A percentile compares a stretch with the other conserved stretches of the same genome.
phyloP scores from a whole-genome alignment of 768 basidiomycete species.

The Mrakia hoshinonis region DNA sequence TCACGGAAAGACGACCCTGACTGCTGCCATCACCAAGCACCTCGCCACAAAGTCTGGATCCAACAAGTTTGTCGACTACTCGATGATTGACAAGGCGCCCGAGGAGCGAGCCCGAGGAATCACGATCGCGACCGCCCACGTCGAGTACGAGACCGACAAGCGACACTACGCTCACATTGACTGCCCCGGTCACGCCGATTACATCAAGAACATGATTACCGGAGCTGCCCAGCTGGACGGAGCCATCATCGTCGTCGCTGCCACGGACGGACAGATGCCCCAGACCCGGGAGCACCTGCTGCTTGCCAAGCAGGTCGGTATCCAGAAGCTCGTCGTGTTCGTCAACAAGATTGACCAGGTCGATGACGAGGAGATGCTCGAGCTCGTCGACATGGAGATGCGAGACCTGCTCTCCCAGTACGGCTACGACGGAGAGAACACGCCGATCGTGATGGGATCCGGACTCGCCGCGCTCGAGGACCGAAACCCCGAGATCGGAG shows the following conservation, averaged over 20 bases:
- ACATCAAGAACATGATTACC: conserved; percentile 98
- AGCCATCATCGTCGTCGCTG: conserved; percentile 66
- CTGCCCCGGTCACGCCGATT: conserved; percentile 80
- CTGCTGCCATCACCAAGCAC: conserved; percentile 49
- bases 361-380: conserved; percentile 93
- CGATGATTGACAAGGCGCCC: conserved; percentile 95
- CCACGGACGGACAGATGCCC: conserved; percentile 99
- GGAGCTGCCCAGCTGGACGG: conserved; percentile 94
- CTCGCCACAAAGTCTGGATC: conserved; percentile 39
- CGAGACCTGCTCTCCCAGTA: conserved; percentile 84
- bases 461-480: conserved; percentile 91
- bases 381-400: conserved; percentile 99
- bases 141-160: conserved; percentile 86
- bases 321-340: conserved; percentile 95
- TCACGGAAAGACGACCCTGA: conserved; percentile 43
- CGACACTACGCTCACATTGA: conserved; percentile 98
- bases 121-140: conserved; percentile 96
- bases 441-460: conserved; percentile 96
- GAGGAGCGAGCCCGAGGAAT: conserved; percentile 99
- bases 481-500: conserved; percentile 68
- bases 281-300: conserved; percentile 97
- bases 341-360: conserved; percentile 97
- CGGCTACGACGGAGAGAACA: conserved; percentile 93
- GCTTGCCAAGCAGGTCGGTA: conserved; percentile 93
- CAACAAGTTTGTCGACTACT: conserved; percentile 82